Percentiles rank a stretch among this genome's conserved stretches.
These are phyloP conservation scores for Fragaria vesca DNA, from an alignment of 306 rosid species.

Conservation along the genomic window DNA sequence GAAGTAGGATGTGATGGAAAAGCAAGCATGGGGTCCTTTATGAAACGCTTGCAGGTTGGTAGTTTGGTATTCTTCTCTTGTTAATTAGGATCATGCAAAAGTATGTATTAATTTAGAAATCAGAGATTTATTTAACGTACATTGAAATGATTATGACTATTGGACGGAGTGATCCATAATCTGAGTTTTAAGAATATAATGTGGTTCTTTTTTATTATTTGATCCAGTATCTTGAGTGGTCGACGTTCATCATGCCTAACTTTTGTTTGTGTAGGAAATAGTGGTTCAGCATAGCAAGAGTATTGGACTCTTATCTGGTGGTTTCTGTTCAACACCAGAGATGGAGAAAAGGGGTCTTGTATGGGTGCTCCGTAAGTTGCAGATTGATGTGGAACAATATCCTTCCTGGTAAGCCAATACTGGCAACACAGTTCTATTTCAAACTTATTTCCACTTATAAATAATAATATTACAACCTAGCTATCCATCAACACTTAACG, in stretches of 20 bases:
- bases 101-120: no score
- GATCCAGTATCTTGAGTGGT: no score
- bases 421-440: no score
- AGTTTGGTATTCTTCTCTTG: neutral
- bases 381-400: slow-evolving; percentile 15
- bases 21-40: slow-evolving; percentile 7
- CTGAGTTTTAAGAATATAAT: no score
- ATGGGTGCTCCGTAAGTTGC: slow-evolving; percentile 20
- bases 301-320: slow-evolving; percentile 4
- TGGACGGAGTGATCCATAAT: no score
- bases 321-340: slow-evolving; percentile 20
- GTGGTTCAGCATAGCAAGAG: slow-evolving; percentile 26
- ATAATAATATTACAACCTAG: no score
- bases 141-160: no score
- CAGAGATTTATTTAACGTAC: no score
- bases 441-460: neutral
- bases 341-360: slow-evolving; percentile 25
- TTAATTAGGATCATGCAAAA: neutral
- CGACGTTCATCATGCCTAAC: no score
- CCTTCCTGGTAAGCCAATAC: slow-evolving; percentile 25
- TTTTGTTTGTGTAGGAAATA: slow-evolving; percentile 15
- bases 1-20: slow-evolving; percentile 27
- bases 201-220: no score
- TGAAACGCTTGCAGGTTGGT: slow-evolving; percentile 28
- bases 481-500: no score